phyloP scores from a whole-genome alignment of 768 basidiomycete genomes.

The Crepidotus variabilis region DNA sequence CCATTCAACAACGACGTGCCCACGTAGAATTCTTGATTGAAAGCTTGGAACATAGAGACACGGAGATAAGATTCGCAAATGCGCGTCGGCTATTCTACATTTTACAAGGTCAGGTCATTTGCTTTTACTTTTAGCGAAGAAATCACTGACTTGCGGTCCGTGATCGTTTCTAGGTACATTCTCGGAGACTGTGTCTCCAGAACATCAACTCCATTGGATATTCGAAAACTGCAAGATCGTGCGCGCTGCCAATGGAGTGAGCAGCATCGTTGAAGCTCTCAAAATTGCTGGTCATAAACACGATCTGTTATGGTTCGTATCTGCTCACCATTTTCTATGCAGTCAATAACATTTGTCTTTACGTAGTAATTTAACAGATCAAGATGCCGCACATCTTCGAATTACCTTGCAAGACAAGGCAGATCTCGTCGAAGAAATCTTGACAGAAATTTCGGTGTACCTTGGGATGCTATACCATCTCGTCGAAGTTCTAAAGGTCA shows the following conservation, averaged over 20 bases:
- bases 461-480: conserved; percentile 94
- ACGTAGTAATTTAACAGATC: conserved; percentile 70
- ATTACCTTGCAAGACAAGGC: conserved; percentile 67
- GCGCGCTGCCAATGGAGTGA: conserved; percentile 78
- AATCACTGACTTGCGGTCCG: neutral
- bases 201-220: conserved; percentile 95
- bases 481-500: conserved; percentile 88
- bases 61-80: conserved; percentile 81
- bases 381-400: conserved; percentile 67
- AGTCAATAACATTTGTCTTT: conserved; percentile 1
- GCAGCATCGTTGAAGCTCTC: conserved; percentile 80
- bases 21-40: conserved; percentile 82
- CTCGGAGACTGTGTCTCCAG: conserved; percentile 85
- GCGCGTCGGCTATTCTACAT: conserved; percentile 88
- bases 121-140: neutral
- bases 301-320: conserved; percentile 68
- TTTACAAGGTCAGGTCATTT: conserved; percentile 66
- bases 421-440: conserved; percentile 84
- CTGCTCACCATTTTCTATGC: no score
- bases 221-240: conserved; percentile 91
- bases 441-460: conserved; percentile 90
- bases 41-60: conserved; percentile 81
- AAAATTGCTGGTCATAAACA: conserved; percentile 88
- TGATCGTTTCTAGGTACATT: conserved; percentile 63
- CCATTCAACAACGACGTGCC: conserved; percentile 56